These are phyloP conservation scores for Rhodocollybia butyracea DNA, from an alignment of 768 basidiomycete species.

Conservation along the genomic window DNA sequence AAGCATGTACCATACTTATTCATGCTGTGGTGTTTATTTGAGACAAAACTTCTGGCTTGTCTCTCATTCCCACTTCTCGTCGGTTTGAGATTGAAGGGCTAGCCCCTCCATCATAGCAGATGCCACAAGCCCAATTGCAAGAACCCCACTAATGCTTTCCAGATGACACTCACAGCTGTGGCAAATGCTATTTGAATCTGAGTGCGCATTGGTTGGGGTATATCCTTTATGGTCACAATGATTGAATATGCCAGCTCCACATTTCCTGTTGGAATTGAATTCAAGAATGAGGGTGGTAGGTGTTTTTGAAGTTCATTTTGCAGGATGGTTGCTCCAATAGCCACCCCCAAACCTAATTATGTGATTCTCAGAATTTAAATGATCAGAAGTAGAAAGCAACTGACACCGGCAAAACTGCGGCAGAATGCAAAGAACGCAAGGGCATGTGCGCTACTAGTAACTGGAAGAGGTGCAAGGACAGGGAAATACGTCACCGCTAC, in stretches of 20 bases:
- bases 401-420: slow-evolving; percentile 32
- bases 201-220: not conserved
- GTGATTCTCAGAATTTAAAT: not conserved
- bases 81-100: not conserved
- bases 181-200: not conserved
- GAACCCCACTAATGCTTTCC: not conserved
- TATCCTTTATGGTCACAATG: too few relatives aligned
- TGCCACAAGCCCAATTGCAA: not conserved
- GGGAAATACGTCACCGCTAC: slow-evolving; percentile 35
- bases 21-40: too few relatives aligned
- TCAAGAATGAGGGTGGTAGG: slow-evolving; percentile 40
- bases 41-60: too few relatives aligned
- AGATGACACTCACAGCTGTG: not conserved
- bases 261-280: too few relatives aligned
- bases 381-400: not conserved
- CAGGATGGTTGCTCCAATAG: slow-evolving; percentile 46
- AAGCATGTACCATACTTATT: too few relatives aligned
- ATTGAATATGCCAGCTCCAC: not conserved
- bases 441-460: too few relatives aligned
- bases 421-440: slow-evolving; percentile 40
- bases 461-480: too few relatives aligned
- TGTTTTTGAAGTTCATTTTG: slow-evolving; percentile 43
- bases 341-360: slow-evolving; percentile 48
- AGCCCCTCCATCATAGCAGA: not conserved
- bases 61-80: not conserved